Conservation (phyloP, 139 green algal genomes). For the Tetradesmus obliquus region DNA sequence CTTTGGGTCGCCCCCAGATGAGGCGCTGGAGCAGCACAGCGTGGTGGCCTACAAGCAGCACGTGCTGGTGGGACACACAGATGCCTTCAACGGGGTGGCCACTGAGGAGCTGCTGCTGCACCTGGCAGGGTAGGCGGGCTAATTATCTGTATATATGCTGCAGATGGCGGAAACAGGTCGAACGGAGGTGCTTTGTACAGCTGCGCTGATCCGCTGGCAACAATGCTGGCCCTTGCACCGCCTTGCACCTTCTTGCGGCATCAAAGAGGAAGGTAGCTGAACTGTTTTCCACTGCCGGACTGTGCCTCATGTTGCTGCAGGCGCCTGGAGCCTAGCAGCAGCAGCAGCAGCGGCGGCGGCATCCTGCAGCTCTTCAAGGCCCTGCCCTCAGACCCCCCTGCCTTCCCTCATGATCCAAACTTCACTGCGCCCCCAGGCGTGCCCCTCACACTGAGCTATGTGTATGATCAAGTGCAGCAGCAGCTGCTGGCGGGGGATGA, state of each 20-base stretch:
- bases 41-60: constrained; percentile 17
- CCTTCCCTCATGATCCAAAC: background rate
- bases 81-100: constrained; percentile 1
- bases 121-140: background rate
- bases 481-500: constrained; percentile 18
- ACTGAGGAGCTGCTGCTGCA: constrained; percentile 14
- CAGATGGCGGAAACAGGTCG: too few relatives aligned
- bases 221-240: background rate
- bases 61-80: constrained; percentile 9
- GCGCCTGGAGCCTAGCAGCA: background rate
- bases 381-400: background rate
- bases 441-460: background rate
- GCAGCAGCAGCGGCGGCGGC: background rate
- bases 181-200: too few relatives aligned
- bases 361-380: background rate
- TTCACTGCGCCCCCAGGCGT: background rate
- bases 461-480: background rate
- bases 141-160: too few relatives aligned
- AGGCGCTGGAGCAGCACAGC: background rate
- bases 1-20: background rate
- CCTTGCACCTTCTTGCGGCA: background rate
- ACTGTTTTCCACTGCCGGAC: background rate
- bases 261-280: background rate
- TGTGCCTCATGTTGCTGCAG: background rate
- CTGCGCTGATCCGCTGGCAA: background rate